Evolutionary conservation across 768 basidiomycete genomes (phyloP).

Genomic region (Boletus patriciae): DNA sequence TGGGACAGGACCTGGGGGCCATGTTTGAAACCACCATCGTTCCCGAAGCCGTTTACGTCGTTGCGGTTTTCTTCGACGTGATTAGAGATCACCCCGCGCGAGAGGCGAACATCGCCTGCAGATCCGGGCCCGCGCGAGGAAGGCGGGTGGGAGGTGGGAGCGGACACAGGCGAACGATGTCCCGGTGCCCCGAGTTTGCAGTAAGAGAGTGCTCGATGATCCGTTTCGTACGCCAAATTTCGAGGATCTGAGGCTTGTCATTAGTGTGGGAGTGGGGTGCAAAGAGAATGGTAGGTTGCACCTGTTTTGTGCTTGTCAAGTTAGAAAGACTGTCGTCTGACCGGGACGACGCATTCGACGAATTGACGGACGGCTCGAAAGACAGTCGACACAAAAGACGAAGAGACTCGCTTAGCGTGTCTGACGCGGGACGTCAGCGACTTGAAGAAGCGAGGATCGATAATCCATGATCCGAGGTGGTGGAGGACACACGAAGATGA

Average conservation of each 20-base stretch:
- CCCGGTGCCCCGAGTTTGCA: slow-evolving; percentile 33
- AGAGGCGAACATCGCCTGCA: no score
- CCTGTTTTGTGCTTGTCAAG: slow-evolving; percentile 84
- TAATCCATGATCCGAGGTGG: no score
- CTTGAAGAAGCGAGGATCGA: background rate
- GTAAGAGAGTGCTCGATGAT: slow-evolving; percentile 39
- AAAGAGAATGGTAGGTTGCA: slow-evolving; percentile 29
- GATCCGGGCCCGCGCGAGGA: no score
- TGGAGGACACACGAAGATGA: slow-evolving; percentile 22
- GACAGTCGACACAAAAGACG: slow-evolving; percentile 71
- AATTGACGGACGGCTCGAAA: slow-evolving; percentile 71
- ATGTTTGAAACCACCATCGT: no score
- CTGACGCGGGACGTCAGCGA: slow-evolving; percentile 13
- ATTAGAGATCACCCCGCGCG: no score
- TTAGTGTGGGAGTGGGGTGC: background rate
- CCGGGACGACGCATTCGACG: slow-evolving; percentile 76
- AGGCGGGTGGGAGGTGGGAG: slow-evolving; percentile 17
- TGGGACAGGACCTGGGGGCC: background rate
- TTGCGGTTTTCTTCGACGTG: no score
- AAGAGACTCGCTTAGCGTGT: slow-evolving; percentile 35
- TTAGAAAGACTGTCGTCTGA: slow-evolving; percentile 67
- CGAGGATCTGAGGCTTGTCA: no score
- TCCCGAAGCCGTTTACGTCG: no score
- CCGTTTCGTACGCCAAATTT: no score
- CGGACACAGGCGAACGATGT: slow-evolving; percentile 18